Evolutionary conservation across 345 rosid genomes (phyloP), one percentile per base, ranked within the genome.

Genomic region (Sisymbrium altissimum): DNA sequence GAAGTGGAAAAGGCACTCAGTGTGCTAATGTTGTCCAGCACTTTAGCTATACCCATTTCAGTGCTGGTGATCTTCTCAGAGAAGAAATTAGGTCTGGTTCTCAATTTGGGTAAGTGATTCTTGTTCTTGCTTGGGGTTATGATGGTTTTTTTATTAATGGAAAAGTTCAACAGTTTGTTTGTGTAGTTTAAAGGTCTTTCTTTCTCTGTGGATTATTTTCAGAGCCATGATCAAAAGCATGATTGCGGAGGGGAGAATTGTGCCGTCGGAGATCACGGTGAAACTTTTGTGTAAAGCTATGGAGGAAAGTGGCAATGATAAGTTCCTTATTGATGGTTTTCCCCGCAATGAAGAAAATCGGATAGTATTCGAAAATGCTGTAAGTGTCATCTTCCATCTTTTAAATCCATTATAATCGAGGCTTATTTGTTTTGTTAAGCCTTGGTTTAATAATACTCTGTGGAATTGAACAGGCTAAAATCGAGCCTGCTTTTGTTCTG

Each of bases 1-100:
- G 93, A 69, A 88, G 96, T 76, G 96, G 95, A 56, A 92, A 89
- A 78, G 94, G 96, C 27, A 89, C 96, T 38, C 96, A 89, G 65
- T 88, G 96, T 80, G 85, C 83, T 33, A 88, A 88, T 33, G 74
- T 92, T 63, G 88, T 85, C 2, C 19, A 84, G 30, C 80, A 86
- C 62, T 92, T 90, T 74, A 85, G 85, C 4, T 84, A 84, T 75
- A 94, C 88, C 15, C 97, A 90, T 88, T 82, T 90, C 21, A 88
- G 93, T 80, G 91, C 90, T 54, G 96, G 96, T 39, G 98, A 89
- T 70, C 97, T 89, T 81, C 93, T 90, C 67, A 78, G 92, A 70
- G 84, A 86, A 17, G 92, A 89, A 74, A 81, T 87, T 30, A 81
- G 78, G 61, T 89, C 92, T 74, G 92, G 88, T 68, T 93, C 97